These are phyloP conservation scores for Yamadazyma akitaensis DNA, from an alignment of 805 yeast species.

Conservation along the genomic window DNA sequence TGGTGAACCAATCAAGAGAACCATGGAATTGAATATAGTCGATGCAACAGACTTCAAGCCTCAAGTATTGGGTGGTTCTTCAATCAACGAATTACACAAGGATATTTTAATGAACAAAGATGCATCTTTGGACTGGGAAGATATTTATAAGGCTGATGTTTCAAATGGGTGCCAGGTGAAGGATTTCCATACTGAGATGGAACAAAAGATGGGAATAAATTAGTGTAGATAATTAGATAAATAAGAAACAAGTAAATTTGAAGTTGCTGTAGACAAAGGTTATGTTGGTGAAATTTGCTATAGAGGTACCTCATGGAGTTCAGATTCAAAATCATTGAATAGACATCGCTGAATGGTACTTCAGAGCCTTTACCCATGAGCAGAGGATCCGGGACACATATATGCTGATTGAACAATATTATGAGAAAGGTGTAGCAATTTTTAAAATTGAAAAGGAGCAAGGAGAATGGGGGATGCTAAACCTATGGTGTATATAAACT, in stretches of 20 bases:
- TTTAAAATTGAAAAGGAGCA: too few relatives aligned
- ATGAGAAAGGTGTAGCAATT: too few relatives aligned
- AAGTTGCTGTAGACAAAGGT: not conserved
- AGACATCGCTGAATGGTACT: too few relatives aligned
- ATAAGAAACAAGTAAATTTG: too few relatives aligned
- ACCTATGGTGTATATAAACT: too few relatives aligned
- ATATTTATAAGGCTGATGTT: conserved; percentile 64
- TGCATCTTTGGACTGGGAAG: conserved; percentile 86
- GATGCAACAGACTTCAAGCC: conserved; percentile 71
- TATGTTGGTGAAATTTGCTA: not conserved
- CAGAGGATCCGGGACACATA: too few relatives aligned
- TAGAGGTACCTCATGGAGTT: not conserved
- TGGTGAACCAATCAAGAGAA: conserved; percentile 88
- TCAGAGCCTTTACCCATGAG: too few relatives aligned
- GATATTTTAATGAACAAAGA: conserved; percentile 83
- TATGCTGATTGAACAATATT: too few relatives aligned
- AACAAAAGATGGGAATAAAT: conserved; percentile 54
- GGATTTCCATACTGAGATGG: conserved; percentile 76
- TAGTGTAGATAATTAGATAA: conserved; percentile 4
- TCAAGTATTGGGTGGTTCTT: conserved; percentile 51
- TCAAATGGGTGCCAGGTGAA: conserved; percentile 35
- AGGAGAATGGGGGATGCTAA: too few relatives aligned
- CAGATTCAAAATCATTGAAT: too few relatives aligned
- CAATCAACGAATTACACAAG: conserved; percentile 51
- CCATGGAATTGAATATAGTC: conserved; percentile 82